A percentile compares a stretch with the other conserved stretches of the same genome.
Conservation (phyloP, 169 alveolate genomes). For the Neospora caninum region DNA sequence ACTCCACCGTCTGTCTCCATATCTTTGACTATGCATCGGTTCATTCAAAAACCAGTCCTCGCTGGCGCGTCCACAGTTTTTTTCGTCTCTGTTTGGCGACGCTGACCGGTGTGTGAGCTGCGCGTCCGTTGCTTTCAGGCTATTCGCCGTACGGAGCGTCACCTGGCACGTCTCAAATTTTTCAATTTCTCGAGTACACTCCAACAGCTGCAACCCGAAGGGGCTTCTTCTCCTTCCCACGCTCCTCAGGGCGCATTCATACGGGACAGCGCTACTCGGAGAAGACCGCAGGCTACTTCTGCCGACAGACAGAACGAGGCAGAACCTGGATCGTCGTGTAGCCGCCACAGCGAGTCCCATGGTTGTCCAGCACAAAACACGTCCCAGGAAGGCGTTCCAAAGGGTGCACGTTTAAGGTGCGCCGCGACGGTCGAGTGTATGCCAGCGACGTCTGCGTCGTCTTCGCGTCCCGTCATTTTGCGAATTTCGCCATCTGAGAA, state of each 20-base stretch:
- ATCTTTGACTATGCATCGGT: too few relatives aligned
- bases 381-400: too few relatives aligned
- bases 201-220: not conserved
- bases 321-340: not conserved
- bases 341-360: not conserved
- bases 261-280: not conserved
- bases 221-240: not conserved
- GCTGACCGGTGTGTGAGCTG: not conserved
- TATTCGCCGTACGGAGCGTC: slow-evolving; percentile 25
- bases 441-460: too few relatives aligned
- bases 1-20: too few relatives aligned
- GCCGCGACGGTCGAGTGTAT: too few relatives aligned
- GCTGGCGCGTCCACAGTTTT: too few relatives aligned
- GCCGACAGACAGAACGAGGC: not conserved
- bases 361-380: not conserved
- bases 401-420: too few relatives aligned
- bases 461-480: too few relatives aligned
- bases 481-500: too few relatives aligned
- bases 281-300: not conserved
- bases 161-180: slow-evolving; percentile 28
- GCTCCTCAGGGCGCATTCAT: not conserved
- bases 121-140: not conserved
- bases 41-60: too few relatives aligned
- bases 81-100: too few relatives aligned
- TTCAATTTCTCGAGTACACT: not conserved